phyloP scores from a whole-genome alignment of 1,139 yeast species.

The Trichomonascaceae sp. region DNA sequence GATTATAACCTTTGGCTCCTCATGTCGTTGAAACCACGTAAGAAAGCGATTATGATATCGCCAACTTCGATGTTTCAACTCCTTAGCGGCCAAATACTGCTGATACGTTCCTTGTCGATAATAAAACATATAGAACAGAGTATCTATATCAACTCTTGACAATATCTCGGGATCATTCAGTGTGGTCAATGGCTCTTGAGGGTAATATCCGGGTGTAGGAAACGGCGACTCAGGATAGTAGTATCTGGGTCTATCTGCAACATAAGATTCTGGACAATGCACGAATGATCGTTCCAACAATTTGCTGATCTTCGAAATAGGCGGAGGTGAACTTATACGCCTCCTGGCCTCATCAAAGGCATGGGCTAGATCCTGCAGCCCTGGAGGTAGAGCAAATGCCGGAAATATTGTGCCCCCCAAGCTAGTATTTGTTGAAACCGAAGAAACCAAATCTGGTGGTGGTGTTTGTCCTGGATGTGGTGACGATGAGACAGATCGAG shows the following conservation, averaged over 20 bases:
- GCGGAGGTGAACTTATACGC: constrained; percentile 46
- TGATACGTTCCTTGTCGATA: constrained; percentile 65
- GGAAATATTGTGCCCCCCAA: constrained; percentile 12
- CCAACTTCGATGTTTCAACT: constrained; percentile 82
- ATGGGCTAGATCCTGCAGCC: constrained; percentile 42
- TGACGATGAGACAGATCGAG: constrained; percentile 15
- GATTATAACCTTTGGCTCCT: constrained; percentile 45
- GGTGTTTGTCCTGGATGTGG: constrained; percentile 16
- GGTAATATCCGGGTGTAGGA: constrained; percentile 87
- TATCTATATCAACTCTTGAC: constrained; percentile 75
- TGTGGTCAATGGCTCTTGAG: constrained; percentile 66
- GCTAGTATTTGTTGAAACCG: constrained; percentile 7
- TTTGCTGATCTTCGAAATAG: constrained; percentile 50
- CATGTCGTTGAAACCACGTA: constrained; percentile 78
- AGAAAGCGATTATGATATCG: constrained; percentile 65
- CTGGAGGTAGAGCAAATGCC: constrained; percentile 38
- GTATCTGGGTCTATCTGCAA: constrained; percentile 78
- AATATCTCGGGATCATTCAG: constrained; percentile 43
- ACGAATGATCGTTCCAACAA: constrained; percentile 65
- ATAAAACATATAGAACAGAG: constrained; percentile 88
- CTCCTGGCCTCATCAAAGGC: constrained; percentile 42
- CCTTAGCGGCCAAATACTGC: constrained; percentile 79
- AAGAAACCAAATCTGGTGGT: constrained; percentile 13
- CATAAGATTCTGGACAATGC: constrained; percentile 89
- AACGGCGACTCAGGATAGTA: constrained; percentile 82